These are phyloP conservation scores for Chlamydomonas sp. DNA, from an alignment of 139 green algal genomes.

Conservation along the genomic window DNA sequence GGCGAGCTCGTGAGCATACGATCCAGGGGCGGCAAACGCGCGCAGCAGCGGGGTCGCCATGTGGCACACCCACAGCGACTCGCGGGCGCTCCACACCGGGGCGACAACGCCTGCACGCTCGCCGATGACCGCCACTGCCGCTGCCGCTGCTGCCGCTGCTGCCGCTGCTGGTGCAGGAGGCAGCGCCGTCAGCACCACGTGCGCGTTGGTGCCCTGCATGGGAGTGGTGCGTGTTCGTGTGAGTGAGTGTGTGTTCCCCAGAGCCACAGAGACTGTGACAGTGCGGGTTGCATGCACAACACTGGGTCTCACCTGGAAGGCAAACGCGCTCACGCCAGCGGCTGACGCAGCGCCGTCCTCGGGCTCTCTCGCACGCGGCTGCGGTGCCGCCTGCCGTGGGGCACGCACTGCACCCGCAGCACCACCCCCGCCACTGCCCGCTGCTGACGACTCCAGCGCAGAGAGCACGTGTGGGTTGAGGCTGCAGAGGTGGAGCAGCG, in stretches of 20 bases:
- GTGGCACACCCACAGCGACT: neutral
- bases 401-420: neutral
- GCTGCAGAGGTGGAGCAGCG: constrained; percentile 35
- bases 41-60: neutral
- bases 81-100: neutral
- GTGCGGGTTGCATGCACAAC: constrained; percentile 1
- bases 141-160: neutral
- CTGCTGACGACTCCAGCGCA: constrained; percentile 17
- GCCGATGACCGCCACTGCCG: neutral
- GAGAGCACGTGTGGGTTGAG: constrained; percentile 47
- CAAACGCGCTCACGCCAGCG: constrained; percentile 64
- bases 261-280: neutral
- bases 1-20: neutral
- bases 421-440: neutral
- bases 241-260: neutral
- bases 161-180: neutral
- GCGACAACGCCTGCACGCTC: neutral
- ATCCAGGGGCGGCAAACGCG: neutral
- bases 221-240: neutral
- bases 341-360: neutral
- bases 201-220: constrained; percentile 47
- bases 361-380: neutral
- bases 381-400: constrained; percentile 9
- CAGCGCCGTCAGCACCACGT: constrained; percentile 31
- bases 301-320: constrained; percentile 50